These are phyloP conservation scores for Amanita pallidorosea DNA, from an alignment of 768 basidiomycete genomes.

Conservation along the genomic window DNA sequence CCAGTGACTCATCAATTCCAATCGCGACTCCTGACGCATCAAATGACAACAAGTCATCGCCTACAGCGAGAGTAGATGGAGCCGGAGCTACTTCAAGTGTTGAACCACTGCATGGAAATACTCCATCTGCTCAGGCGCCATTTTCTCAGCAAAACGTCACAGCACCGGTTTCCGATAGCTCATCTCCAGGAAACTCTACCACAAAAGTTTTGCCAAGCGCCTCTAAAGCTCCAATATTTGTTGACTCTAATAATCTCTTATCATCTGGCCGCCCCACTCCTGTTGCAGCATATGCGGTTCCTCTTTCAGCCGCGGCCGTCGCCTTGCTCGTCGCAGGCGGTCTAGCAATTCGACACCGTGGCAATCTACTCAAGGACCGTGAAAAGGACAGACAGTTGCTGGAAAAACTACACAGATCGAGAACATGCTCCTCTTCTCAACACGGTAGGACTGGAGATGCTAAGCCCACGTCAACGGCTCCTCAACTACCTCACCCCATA, in stretches of 20 bases:
- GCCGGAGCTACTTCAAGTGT: no score
- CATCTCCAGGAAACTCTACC: not conserved
- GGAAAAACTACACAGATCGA: not conserved
- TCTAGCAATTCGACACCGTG: slow-evolving; percentile 1
- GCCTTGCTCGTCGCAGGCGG: not conserved
- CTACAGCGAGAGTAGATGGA: no score
- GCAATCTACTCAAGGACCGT: not conserved
- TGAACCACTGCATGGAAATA: no score
- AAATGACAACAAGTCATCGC: no score
- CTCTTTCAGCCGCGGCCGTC: slow-evolving; percentile 1
- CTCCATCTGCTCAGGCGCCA: not conserved
- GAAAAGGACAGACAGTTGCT: not conserved
- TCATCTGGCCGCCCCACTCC: not conserved
- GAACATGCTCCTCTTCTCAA: not conserved
- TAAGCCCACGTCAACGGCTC: not conserved
- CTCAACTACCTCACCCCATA: not conserved
- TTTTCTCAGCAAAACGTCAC: not conserved
- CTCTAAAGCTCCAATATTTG: not conserved
- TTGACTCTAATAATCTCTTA: slow-evolving; percentile 2
- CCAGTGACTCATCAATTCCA: no score
- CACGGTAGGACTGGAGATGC: not conserved
- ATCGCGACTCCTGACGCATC: no score
- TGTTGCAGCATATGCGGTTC: slow-evolving; percentile 4
- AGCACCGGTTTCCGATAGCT: not conserved
- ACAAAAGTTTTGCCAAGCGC: not conserved